Evolutionary conservation across 495 filamentous ascomycete species (phyloP).

Genomic region (Parathielavia hyrcaniae): DNA sequence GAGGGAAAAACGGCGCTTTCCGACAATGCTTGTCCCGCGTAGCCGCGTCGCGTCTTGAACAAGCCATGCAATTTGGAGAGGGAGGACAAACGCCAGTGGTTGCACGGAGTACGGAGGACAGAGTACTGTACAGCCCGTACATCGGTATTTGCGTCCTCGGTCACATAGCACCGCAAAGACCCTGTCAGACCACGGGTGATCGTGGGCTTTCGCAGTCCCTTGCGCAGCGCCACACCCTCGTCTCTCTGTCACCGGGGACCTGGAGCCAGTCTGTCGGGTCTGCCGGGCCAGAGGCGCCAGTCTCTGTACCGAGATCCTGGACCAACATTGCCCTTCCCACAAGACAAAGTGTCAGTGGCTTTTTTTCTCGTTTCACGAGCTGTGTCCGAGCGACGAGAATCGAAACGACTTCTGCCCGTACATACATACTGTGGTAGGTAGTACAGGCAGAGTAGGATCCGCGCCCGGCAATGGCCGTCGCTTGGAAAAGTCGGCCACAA

Average conservation of each 20-base stretch:
- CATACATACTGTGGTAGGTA: too few species aligned
- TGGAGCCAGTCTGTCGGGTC: constrained; percentile 4
- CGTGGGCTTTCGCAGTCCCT: neutral
- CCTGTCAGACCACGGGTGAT: too few species aligned
- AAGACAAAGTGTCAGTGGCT: neutral
- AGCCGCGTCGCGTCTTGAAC: too few species aligned
- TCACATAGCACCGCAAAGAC: neutral
- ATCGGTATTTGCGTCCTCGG: too few species aligned
- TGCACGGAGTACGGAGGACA: neutral
- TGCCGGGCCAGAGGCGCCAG: neutral
- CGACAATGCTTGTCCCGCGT: too few species aligned
- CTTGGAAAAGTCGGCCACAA: constrained; percentile 2
- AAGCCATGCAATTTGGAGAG: too few species aligned
- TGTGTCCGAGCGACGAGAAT: neutral
- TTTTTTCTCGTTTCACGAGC: neutral
- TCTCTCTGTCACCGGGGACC: neutral
- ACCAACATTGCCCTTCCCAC: neutral
- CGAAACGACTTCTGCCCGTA: too few species aligned
- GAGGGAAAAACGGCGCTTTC: too few species aligned
- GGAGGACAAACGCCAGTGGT: too few species aligned
- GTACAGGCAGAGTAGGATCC: neutral
- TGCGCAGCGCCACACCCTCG: constrained; percentile 2
- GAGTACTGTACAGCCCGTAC: neutral
- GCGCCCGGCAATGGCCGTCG: neutral
- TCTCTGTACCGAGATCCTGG: neutral